Conservation (phyloP, 805 yeast species). For the Teunomyces atbi region DNA sequence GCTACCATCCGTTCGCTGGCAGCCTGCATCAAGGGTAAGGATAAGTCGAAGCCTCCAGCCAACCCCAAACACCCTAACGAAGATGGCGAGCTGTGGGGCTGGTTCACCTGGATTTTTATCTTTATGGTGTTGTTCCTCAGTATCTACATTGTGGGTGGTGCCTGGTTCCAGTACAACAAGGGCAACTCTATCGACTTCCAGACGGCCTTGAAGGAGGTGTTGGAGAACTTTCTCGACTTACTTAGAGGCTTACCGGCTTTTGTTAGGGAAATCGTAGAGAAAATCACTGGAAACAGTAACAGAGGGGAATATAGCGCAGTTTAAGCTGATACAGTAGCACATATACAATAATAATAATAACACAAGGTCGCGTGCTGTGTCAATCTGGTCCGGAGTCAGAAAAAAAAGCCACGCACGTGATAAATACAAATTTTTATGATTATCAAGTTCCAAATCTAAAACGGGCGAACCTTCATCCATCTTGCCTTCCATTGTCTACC, state of each 20-base stretch:
- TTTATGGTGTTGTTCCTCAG: conserved; percentile 67
- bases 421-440: neutral
- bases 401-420: neutral
- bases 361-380: no score
- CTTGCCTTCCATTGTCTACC: neutral
- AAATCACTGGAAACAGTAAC: conserved; percentile 56
- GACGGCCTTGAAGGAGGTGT: conserved; percentile 69
- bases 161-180: conserved; percentile 73
- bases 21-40: conserved; percentile 40
- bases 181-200: conserved; percentile 70
- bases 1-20: conserved; percentile 32
- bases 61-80: conserved; percentile 20
- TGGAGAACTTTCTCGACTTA: conserved; percentile 63
- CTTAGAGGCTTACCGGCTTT: conserved; percentile 63
- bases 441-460: no score
- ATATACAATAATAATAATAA: conserved; percentile 7
- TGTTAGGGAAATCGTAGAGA: conserved; percentile 62
- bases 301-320: conserved; percentile 96
- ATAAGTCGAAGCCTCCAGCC: conserved; percentile 24
- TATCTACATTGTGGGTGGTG: conserved; percentile 68
- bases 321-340: conserved; percentile 35
- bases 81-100: conserved; percentile 63
- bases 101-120: conserved; percentile 81
- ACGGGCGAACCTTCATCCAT: neutral
- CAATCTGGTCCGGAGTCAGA: neutral